A percentile compares a stretch with the other conserved stretches of the same genome.
phyloP scores from a whole-genome alignment of 2,329 filamentous ascomycete species.

The Claviceps purpurea region DNA sequence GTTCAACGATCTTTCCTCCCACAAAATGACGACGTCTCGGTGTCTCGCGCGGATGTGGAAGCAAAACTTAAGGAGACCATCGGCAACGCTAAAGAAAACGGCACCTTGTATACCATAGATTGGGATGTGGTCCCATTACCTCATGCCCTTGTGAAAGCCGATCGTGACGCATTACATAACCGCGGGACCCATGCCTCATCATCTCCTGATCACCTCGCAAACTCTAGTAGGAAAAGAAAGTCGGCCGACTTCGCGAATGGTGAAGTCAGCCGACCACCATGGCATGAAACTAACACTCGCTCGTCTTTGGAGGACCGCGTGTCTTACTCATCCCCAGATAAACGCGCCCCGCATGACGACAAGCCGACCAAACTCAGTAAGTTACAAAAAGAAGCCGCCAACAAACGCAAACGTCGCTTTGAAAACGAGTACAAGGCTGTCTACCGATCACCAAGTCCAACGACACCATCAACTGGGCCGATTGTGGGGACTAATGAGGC shows the following conservation, averaged over 20 bases:
- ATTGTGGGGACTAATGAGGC: constrained; percentile 74
- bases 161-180: constrained; percentile 42
- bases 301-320: constrained; percentile 60
- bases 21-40: constrained; percentile 50
- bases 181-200: constrained; percentile 15
- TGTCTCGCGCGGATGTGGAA: constrained; percentile 61
- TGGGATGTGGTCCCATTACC: constrained; percentile 78
- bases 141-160: constrained; percentile 66
- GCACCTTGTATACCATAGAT: constrained; percentile 59
- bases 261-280: constrained; percentile 48
- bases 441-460: constrained; percentile 42
- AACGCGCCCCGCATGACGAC: constrained; percentile 31
- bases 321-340: constrained; percentile 39
- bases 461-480: constrained; percentile 48
- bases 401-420: constrained; percentile 82
- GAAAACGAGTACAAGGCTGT: constrained; percentile 49
- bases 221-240: constrained; percentile 63
- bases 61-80: constrained; percentile 76
- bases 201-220: constrained; percentile 17
- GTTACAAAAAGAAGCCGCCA: constrained; percentile 70
- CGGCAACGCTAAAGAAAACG: constrained; percentile 61
- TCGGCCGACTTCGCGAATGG: constrained; percentile 50
- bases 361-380: constrained; percentile 56
- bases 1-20: constrained; percentile 79
- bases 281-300: constrained; percentile 56